Conservation (phyloP, 2,329 filamentous ascomycete genomes). For the Penicillium sp. region DNA sequence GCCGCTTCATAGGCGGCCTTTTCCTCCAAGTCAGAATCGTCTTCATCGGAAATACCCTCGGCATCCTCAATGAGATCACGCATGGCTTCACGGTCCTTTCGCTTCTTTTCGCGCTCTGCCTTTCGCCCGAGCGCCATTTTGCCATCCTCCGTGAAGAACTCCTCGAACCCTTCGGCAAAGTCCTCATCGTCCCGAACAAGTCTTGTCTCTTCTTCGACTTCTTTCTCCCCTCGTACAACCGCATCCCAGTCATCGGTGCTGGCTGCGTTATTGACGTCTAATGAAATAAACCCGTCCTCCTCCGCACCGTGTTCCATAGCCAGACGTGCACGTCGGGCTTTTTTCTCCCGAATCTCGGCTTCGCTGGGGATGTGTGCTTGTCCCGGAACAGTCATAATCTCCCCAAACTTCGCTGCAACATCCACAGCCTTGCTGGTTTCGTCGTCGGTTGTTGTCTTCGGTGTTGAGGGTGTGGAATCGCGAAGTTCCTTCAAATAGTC, state of each 20-base stretch:
- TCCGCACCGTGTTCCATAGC: constrained; percentile 68
- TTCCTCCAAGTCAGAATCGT: constrained; percentile 62
- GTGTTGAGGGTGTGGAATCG: constrained; percentile 79
- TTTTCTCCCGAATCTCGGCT: constrained; percentile 85
- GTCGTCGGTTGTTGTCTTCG: constrained; percentile 51
- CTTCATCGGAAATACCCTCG: constrained; percentile 64
- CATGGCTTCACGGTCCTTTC: constrained; percentile 72
- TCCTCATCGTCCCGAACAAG: constrained; percentile 87
- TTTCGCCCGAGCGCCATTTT: constrained; percentile 74
- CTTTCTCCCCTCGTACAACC: constrained; percentile 50
- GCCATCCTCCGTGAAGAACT: constrained; percentile 85
- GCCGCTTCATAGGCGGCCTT: constrained; percentile 82
- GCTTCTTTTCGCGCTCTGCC: constrained; percentile 70
- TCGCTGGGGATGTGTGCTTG: constrained; percentile 68
- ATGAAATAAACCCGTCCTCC: constrained; percentile 56
- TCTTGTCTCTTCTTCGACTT: constrained; percentile 66
- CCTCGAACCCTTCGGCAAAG: constrained; percentile 88
- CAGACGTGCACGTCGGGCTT: constrained; percentile 78
- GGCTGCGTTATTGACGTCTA: constrained; percentile 39
- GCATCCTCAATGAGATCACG: constrained; percentile 78
- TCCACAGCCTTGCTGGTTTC: constrained; percentile 56
- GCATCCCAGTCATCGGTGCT: constrained; percentile 50
- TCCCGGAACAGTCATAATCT: constrained; percentile 35
- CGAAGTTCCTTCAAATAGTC: constrained; percentile 85
- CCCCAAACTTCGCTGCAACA: constrained; percentile 52